Evolutionary conservation across 2,329 filamentous ascomycete species (phyloP).

Genomic region (Trichoderma sp.): DNA sequence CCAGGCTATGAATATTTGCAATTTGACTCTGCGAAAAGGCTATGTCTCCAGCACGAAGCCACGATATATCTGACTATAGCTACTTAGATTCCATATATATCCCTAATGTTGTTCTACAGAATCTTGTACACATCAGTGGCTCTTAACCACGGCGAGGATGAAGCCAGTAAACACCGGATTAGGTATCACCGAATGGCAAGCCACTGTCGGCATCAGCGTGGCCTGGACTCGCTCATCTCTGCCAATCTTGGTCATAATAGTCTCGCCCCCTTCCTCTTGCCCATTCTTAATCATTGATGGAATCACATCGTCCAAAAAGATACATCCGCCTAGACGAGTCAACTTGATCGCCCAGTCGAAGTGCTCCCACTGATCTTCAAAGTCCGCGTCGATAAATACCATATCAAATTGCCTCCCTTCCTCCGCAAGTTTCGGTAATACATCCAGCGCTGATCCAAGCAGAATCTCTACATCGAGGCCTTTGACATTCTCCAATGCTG

Average conservation of each 20-base stretch:
- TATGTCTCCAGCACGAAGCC: too few species aligned
- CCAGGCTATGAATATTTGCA: too few species aligned
- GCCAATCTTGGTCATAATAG: not conserved
- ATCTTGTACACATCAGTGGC: not conserved
- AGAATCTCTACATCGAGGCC: not conserved
- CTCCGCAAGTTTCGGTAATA: not conserved
- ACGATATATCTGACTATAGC: not conserved
- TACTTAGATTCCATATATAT: not conserved
- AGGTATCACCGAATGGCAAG: not conserved
- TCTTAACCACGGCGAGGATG: not conserved
- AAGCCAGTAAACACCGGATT: not conserved
- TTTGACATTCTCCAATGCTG: not conserved
- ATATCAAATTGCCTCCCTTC: slow-evolving; percentile 1
- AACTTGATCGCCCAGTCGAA: not conserved
- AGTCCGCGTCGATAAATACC: slow-evolving; percentile 1
- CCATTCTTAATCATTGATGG: not conserved
- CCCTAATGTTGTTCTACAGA: not conserved
- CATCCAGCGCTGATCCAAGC: not conserved
- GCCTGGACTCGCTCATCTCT: not conserved
- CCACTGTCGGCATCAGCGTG: not conserved
- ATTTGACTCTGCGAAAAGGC: too few species aligned
- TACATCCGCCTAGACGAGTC: not conserved
- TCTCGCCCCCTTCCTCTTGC: not conserved
- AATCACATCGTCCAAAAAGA: not conserved
- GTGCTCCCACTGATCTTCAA: slow-evolving; percentile 1